A percentile compares a stretch with the other conserved stretches of the same genome.
These are phyloP conservation scores for Cynanchum wilfordii DNA, from an alignment of 257 asterid species.

Conservation along the genomic window DNA sequence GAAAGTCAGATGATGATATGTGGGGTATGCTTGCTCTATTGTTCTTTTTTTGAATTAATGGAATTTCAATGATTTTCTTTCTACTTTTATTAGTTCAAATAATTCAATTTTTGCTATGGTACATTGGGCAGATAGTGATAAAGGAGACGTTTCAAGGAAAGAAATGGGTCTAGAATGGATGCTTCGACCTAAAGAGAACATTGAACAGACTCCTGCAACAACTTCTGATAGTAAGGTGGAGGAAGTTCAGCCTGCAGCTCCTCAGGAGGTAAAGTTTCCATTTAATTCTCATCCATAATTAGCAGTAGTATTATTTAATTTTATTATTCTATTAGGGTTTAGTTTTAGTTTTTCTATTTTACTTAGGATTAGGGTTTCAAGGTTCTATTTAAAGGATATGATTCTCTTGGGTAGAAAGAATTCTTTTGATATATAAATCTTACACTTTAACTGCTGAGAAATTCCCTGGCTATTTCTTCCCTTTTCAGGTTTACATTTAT, in stretches of 20 bases:
- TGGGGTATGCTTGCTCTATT: conserved; percentile 22
- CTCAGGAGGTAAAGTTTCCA: conserved; percentile 48
- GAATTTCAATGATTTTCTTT: not conserved
- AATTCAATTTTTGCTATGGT: conserved; percentile 5
- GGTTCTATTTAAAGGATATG: no score
- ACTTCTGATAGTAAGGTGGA: conserved; percentile 33
- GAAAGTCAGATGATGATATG: conserved; percentile 15
- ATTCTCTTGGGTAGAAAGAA: no score
- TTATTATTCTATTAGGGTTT: no score
- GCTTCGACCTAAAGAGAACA: conserved; percentile 61
- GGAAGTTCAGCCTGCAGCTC: conserved; percentile 37
- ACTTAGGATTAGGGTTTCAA: no score
- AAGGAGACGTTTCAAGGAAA: conserved; percentile 49
- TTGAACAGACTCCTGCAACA: conserved; percentile 30
- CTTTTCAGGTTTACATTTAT: no score
- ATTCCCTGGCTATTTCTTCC: no score
- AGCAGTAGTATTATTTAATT: no score
- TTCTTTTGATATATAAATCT: no score
- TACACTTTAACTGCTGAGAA: no score
- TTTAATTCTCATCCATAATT: no score
- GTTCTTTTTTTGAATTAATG: not conserved
- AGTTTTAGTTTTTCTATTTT: no score
- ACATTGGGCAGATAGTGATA: conserved; percentile 29
- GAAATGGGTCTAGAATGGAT: conserved; percentile 98
- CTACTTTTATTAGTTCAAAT: not conserved